Evolutionary conservation across 805 yeast genomes (phyloP).

Genomic region (Teunomyces pallodes): DNA sequence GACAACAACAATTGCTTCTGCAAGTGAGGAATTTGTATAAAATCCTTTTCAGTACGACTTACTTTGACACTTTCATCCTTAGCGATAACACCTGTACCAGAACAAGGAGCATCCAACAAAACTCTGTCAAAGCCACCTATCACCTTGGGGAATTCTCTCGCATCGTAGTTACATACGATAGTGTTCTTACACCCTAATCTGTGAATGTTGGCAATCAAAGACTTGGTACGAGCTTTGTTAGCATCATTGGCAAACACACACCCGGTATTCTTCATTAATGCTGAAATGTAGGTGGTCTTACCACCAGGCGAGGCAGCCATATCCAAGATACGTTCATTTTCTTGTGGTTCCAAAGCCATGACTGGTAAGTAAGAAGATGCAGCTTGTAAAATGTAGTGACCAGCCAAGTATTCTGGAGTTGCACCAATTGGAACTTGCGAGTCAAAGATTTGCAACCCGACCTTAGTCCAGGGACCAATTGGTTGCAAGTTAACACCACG

Average conservation of each 20-base stretch:
- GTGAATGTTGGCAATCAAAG: conserved; percentile 94
- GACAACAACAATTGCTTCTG: conserved; percentile 91
- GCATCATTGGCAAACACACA: conserved; percentile 96
- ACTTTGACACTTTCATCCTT: conserved; percentile 94
- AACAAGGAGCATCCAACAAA: conserved; percentile 96
- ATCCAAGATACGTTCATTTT: conserved; percentile 90
- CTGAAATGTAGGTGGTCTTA: conserved; percentile 90
- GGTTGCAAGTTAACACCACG: conserved; percentile 98
- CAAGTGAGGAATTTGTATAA: conserved; percentile 92
- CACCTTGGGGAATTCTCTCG: conserved; percentile 96
- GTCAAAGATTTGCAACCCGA: conserved; percentile 94
- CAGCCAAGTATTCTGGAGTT: conserved; percentile 97
- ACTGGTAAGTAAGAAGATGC: conserved; percentile 98
- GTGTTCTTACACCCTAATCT: conserved; percentile 96
- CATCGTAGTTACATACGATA: conserved; percentile 95
- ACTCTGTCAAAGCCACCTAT: conserved; percentile 98
- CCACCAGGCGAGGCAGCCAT: conserved; percentile 99
- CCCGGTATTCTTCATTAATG: conserved; percentile 97
- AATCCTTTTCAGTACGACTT: conserved; percentile 92
- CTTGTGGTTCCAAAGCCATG: conserved; percentile 97
- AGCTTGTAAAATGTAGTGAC: conserved; percentile 96
- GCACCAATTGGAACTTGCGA: conserved; percentile 99
- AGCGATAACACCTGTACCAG: conserved; percentile 99
- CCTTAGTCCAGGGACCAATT: conserved; percentile 97
- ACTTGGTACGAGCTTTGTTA: conserved; percentile 93